Percentiles rank a stretch among this genome's conserved stretches.
These are phyloP conservation scores for Mycena rosella DNA, from an alignment of 768 basidiomycete genomes.

Conservation along the genomic window DNA sequence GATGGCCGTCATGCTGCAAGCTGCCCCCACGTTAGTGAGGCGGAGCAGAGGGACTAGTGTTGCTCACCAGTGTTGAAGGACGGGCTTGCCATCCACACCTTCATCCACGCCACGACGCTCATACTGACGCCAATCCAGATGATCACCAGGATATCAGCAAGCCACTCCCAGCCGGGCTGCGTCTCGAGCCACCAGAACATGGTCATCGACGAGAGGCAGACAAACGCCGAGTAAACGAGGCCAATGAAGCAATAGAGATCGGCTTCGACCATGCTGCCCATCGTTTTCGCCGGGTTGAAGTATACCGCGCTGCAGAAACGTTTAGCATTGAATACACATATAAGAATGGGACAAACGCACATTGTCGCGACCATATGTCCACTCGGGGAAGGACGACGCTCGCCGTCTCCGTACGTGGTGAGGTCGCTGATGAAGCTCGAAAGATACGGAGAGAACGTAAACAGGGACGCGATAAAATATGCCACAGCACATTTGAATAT, in stretches of 20 bases:
- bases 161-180: conserved; percentile 75
- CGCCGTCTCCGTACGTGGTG: conserved; percentile 63
- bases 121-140: conserved; percentile 89
- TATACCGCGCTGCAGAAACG: conserved; percentile 79
- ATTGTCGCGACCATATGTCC: conserved; percentile 95
- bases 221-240: conserved; percentile 75
- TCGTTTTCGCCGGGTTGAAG: conserved; percentile 93
- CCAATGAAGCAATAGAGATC: conserved; percentile 83
- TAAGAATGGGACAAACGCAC: conserved; percentile 58
- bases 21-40: conserved; percentile 49
- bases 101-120: conserved; percentile 89
- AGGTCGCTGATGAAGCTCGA: conserved; percentile 77
- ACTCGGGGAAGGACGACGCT: conserved; percentile 74
- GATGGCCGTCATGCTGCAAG: conserved; percentile 88
- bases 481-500: conserved; percentile 93
- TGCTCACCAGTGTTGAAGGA: conserved; percentile 86
- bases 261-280: conserved; percentile 94
- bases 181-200: conserved; percentile 86
- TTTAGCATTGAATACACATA: not conserved
- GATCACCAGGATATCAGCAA: conserved; percentile 81
- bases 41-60: conserved; percentile 26
- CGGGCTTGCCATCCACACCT: conserved; percentile 86
- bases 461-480: conserved; percentile 90
- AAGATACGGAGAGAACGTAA: conserved; percentile 88
- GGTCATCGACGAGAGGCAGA: conserved; percentile 82